These are phyloP conservation scores for Exophiala sp. DNA, from an alignment of 2,329 filamentous ascomycete species.

Conservation along the genomic window DNA sequence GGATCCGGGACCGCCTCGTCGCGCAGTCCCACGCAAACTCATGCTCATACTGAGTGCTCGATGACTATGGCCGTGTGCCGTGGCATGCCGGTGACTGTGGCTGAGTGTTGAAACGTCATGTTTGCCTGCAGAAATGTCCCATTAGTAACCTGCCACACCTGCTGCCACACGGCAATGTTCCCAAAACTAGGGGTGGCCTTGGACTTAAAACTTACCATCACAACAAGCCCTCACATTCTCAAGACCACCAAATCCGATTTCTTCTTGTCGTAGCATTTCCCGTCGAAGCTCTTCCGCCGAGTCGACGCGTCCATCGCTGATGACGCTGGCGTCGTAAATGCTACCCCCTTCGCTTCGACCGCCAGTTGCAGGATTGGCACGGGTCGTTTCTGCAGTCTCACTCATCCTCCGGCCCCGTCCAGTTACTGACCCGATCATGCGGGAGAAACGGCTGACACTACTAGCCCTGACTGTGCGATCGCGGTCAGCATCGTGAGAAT, in stretches of 20 bases:
- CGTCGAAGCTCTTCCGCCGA: slow-evolving; percentile 76
- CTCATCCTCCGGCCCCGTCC: slow-evolving; percentile 37
- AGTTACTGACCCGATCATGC: slow-evolving; percentile 44
- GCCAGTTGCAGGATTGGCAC: slow-evolving; percentile 3
- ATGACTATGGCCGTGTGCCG: slow-evolving; percentile 11
- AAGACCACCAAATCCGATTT: slow-evolving; percentile 68
- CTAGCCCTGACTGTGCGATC: slow-evolving; percentile 41
- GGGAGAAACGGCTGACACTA: slow-evolving; percentile 31
- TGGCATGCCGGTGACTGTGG: slow-evolving; percentile 23
- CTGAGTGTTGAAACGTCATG: slow-evolving; percentile 27
- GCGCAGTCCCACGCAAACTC: slow-evolving; percentile 21
- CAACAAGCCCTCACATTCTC: slow-evolving; percentile 97
- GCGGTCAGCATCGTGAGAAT: slow-evolving; percentile 44
- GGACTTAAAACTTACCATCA: slow-evolving; percentile 61
- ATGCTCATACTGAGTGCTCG: slow-evolving; percentile 22
- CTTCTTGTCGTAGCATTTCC: slow-evolving; percentile 63
- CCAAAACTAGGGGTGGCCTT: background rate
- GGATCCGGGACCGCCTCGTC: slow-evolving; percentile 12
- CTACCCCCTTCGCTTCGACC: slow-evolving; percentile 29
- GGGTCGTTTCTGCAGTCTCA: slow-evolving; percentile 22
- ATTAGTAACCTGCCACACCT: background rate
- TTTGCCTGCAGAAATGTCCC: slow-evolving; percentile 17
- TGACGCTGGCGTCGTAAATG: slow-evolving; percentile 37
- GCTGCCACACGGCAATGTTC: background rate
- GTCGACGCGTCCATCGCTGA: slow-evolving; percentile 48